A percentile compares a stretch with the other conserved stretches of the same genome.
These are phyloP conservation scores for Pseudozyma pruni DNA, from an alignment of 1,284 basidiomycete genomes.

Conservation along the genomic window DNA sequence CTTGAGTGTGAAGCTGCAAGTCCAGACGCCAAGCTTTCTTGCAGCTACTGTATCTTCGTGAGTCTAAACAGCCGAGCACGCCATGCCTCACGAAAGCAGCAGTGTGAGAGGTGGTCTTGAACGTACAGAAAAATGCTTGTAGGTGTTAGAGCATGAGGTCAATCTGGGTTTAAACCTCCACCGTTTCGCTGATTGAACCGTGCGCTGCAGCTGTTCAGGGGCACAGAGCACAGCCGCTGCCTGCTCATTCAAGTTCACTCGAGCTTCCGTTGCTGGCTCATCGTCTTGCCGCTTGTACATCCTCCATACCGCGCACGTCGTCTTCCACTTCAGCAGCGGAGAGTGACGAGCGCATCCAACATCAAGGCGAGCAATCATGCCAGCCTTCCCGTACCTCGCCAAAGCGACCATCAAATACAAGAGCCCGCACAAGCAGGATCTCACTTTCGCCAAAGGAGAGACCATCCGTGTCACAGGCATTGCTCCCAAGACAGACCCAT, in stretches of 20 bases:
- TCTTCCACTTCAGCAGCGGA: constrained; percentile 7
- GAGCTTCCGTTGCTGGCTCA: not conserved
- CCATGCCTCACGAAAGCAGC: too few relatives aligned
- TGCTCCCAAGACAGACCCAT: constrained; percentile 50
- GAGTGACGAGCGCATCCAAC: constrained; percentile 7
- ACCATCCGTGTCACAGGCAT: constrained; percentile 58
- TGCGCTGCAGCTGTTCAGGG: not conserved
- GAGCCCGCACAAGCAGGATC: constrained; percentile 61
- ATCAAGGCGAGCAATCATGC: constrained; percentile 13
- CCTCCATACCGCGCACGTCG: not conserved
- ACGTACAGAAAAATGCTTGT: too few relatives aligned
- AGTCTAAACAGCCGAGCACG: too few relatives aligned
- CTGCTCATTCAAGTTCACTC: constrained; percentile 1
- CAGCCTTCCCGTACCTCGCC: constrained; percentile 50
- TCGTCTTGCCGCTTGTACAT: not conserved
- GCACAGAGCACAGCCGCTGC: too few relatives aligned
- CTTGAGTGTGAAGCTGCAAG: not conserved
- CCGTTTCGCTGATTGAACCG: not conserved
- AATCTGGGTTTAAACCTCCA: not conserved
- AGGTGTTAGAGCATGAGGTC: not conserved
- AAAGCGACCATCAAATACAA: constrained; percentile 61
- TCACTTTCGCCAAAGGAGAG: constrained; percentile 65
- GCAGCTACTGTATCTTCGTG: not conserved
- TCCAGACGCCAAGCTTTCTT: constrained; percentile 4
- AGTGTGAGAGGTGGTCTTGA: too few relatives aligned